A percentile compares a stretch with the other conserved stretches of the same genome.
Evolutionary conservation across 768 basidiomycete genomes (phyloP).

Genomic region (Suillus subaureus): DNA sequence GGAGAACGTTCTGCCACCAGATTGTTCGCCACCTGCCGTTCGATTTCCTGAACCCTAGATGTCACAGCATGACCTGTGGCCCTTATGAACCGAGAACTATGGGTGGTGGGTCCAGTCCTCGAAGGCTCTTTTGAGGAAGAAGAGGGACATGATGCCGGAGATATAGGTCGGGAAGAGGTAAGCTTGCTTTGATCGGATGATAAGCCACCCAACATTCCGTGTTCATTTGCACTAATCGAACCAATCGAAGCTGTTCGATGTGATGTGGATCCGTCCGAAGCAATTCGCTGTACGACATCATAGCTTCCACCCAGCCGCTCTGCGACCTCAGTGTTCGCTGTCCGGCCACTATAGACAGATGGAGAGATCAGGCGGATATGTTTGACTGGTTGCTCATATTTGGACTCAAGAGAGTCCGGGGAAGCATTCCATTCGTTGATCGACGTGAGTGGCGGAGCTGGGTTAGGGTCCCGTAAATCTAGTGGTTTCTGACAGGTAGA

Average conservation of each 20-base stretch:
- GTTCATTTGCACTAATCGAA: constrained; percentile 27
- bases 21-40: constrained; percentile 59
- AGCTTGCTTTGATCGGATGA: constrained; percentile 13
- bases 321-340: constrained; percentile 69
- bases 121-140: constrained; percentile 6
- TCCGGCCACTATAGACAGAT: constrained; percentile 59
- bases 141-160: constrained; percentile 8
- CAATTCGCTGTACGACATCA: constrained; percentile 65
- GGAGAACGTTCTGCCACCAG: constrained; percentile 41
- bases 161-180: constrained; percentile 18
- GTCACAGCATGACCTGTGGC: constrained; percentile 39
- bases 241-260: constrained; percentile 26
- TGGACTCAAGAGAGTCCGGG: constrained; percentile 17
- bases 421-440: constrained; percentile 50
- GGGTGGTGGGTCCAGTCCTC: background rate
- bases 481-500: constrained; percentile 40
- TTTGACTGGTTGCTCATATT: constrained; percentile 15
- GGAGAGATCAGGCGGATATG: constrained; percentile 38
- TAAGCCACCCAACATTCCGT: constrained; percentile 16
- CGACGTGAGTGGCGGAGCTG: constrained; percentile 63
- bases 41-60: constrained; percentile 57
- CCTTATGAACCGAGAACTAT: constrained; percentile 7
- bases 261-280: constrained; percentile 30
- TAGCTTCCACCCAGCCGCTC: constrained; percentile 67
- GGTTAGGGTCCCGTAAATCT: constrained; percentile 81